Conservation (phyloP, 1,284 basidiomycete genomes). For the Irpex lacteus region DNA sequence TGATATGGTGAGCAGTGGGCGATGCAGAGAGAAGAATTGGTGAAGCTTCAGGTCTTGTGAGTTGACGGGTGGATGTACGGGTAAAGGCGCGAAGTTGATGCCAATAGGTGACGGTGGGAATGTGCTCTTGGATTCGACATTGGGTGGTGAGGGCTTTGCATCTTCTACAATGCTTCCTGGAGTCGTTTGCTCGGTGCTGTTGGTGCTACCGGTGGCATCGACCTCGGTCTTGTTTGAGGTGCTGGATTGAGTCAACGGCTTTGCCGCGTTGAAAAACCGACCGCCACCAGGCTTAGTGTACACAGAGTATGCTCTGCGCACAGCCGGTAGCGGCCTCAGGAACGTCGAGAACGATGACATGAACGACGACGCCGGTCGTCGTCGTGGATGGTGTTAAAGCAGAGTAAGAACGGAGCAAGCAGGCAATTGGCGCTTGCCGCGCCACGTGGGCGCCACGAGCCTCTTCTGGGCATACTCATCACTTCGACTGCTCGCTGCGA, state of each 20-base stretch:
- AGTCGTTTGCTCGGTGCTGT: slow-evolving; percentile 19
- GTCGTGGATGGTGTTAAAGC: slow-evolving; percentile 9
- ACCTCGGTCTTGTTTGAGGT: slow-evolving; percentile 25
- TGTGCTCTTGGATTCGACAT: slow-evolving; percentile 14
- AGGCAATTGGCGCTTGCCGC: background rate
- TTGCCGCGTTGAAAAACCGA: slow-evolving; percentile 69
- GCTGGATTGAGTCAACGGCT: slow-evolving; percentile 35
- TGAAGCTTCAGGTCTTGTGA: slow-evolving; percentile 71
- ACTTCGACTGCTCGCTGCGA: too few relatives aligned
- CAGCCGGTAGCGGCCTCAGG: slow-evolving; percentile 42
- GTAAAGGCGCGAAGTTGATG: slow-evolving; percentile 20
- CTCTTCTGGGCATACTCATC: background rate
- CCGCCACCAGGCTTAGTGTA: slow-evolving; percentile 78
- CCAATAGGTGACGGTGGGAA: slow-evolving; percentile 16
- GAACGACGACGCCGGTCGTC: slow-evolving; percentile 21
- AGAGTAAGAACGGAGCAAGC: background rate
- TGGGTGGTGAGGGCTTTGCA: slow-evolving; percentile 13
- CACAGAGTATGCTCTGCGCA: slow-evolving; percentile 66
- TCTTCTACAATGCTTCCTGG: slow-evolving; percentile 24
- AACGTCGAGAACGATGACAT: slow-evolving; percentile 49
- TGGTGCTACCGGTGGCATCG: slow-evolving; percentile 19
- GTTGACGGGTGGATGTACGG: slow-evolving; percentile 52
- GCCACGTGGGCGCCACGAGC: background rate
- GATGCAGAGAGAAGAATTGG: slow-evolving; percentile 76
- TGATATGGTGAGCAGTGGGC: slow-evolving; percentile 66